phyloP scores from a whole-genome alignment of 495 filamentous ascomycete genomes.

The Penicillium simplicissimum region DNA sequence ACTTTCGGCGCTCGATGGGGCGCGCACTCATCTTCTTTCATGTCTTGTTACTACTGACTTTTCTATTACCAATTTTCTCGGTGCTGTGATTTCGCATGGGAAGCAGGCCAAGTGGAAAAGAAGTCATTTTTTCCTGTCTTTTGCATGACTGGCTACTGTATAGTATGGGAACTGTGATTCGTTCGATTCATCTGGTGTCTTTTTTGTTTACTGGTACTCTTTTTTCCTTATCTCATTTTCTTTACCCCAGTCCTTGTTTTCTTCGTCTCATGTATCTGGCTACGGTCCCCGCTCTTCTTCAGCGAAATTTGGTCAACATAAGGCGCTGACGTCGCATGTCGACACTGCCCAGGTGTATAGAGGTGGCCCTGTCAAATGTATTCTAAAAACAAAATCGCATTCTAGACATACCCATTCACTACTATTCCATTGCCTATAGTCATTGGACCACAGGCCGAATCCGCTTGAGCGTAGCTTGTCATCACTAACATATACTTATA shows the following conservation, averaged over 20 bases:
- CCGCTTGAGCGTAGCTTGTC: neutral
- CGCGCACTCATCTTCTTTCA: slow-evolving; percentile 32
- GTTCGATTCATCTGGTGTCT: slow-evolving; percentile 42
- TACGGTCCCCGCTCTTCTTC: slow-evolving; percentile 15
- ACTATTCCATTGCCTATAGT: neutral
- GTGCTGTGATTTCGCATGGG: slow-evolving; percentile 34
- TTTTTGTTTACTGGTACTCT: slow-evolving; percentile 23
- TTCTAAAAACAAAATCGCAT: slow-evolving; percentile 28
- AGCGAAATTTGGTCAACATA: slow-evolving; percentile 20
- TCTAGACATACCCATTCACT: slow-evolving; percentile 7
- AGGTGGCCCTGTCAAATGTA: slow-evolving; percentile 29
- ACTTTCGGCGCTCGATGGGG: neutral
- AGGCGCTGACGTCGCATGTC: slow-evolving; percentile 11
- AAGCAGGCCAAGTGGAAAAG: slow-evolving; percentile 27
- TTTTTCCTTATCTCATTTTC: slow-evolving; percentile 23
- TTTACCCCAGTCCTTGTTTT: slow-evolving; percentile 16
- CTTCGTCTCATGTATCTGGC: slow-evolving; percentile 20
- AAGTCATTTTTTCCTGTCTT: slow-evolving; percentile 25
- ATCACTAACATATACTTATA: neutral
- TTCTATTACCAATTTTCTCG: slow-evolving; percentile 26
- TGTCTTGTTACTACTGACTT: slow-evolving; percentile 27
- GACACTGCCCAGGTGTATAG: slow-evolving; percentile 29
- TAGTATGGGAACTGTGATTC: slow-evolving; percentile 43
- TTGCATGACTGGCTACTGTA: slow-evolving; percentile 46
- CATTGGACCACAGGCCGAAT: neutral